Conservation (phyloP, 2,329 filamentous ascomycete species). For the Aspergillus calidoustus region DNA sequence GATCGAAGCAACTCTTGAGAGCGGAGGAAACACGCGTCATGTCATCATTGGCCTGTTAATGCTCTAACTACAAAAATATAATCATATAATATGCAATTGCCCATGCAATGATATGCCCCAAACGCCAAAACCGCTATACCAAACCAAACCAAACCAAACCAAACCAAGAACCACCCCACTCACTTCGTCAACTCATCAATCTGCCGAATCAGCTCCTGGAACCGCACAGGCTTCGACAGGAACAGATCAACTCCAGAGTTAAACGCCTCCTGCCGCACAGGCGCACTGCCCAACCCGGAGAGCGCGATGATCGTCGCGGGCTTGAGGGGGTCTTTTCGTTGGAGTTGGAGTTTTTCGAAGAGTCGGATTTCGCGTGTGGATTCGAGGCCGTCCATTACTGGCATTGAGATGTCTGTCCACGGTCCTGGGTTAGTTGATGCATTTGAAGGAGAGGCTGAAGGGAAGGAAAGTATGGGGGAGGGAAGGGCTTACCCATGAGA, state of each 20-base stretch:
- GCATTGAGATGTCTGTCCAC: conserved; percentile 21
- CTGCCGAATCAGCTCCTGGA: conserved; percentile 16
- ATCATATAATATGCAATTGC: no score
- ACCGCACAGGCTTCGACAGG: conserved; percentile 36
- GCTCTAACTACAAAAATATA: no score
- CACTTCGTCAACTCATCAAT: conserved; percentile 12
- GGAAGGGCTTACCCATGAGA: no score
- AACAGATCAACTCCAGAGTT: conserved; percentile 40
- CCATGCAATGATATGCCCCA: background rate
- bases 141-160: background rate
- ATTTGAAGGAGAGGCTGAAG: no score
- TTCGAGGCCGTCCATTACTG: conserved; percentile 17
- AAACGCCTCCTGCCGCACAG: conserved; percentile 37
- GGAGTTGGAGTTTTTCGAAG: background rate
- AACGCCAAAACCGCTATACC: background rate
- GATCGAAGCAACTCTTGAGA: no score
- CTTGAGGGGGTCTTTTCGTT: conserved; percentile 4
- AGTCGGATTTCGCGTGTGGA: conserved; percentile 11
- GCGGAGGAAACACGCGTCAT: no score
- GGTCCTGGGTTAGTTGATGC: no score
- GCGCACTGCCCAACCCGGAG: conserved; percentile 36
- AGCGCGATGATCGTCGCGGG: conserved; percentile 33
- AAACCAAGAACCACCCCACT: no score
- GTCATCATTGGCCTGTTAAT: no score
- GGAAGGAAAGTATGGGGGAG: no score